These are phyloP conservation scores for Daldinia caldariorum DNA, from an alignment of 495 filamentous ascomycete genomes.

Conservation along the genomic window DNA sequence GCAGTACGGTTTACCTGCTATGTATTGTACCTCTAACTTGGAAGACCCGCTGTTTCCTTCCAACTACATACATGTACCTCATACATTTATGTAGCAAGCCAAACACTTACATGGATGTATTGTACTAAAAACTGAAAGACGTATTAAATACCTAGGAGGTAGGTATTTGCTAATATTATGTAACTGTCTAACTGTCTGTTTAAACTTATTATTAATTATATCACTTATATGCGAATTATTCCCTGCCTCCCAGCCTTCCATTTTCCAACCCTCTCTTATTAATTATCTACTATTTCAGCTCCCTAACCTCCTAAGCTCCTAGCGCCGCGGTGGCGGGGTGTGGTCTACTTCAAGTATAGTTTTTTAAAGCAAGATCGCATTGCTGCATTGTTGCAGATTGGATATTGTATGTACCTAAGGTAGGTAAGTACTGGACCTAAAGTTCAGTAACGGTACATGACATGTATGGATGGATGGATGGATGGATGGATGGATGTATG, in stretches of 20 bases:
- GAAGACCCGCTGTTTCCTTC: slow-evolving; percentile 33
- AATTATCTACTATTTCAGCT: neutral
- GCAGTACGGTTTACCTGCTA: no score
- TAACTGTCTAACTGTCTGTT: neutral
- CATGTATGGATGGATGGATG: slow-evolving; percentile 4
- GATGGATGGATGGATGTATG: neutral
- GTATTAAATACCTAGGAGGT: no score
- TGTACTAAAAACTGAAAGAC: no score
- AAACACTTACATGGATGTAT: no score
- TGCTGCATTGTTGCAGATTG: slow-evolving; percentile 39
- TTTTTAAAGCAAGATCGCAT: slow-evolving; percentile 46
- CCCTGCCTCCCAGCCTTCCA: neutral
- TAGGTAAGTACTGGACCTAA: slow-evolving; percentile 12
- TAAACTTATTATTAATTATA: no score
- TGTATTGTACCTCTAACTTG: neutral
- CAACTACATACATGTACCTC: no score
- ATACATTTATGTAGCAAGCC: neutral
- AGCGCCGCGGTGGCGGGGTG: slow-evolving; percentile 18
- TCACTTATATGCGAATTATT: no score
- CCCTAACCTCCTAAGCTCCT: slow-evolving; percentile 19
- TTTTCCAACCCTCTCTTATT: neutral
- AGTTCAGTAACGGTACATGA: neutral
- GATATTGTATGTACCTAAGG: no score
- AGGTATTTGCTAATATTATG: neutral
- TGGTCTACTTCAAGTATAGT: slow-evolving; percentile 2